A percentile compares a stretch with the other conserved stretches of the same genome.
These are phyloP conservation scores for Leptographium flavum DNA, from an alignment of 2,329 filamentous ascomycete species.

Conservation along the genomic window DNA sequence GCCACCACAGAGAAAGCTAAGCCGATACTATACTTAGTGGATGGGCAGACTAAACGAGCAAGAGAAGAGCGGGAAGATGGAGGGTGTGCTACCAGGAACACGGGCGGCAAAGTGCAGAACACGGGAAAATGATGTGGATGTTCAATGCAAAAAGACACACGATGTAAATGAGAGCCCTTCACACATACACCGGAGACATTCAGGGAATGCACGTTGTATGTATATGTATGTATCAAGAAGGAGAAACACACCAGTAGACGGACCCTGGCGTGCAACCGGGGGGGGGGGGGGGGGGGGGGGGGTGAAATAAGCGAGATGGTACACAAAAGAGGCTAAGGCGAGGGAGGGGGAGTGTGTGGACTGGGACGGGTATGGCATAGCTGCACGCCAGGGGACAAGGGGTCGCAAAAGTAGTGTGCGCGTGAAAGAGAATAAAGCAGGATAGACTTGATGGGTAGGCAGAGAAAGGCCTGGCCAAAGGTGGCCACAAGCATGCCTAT, in stretches of 20 bases:
- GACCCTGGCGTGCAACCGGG: not conserved
- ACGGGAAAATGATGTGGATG: not conserved
- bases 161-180: not conserved
- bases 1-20: not conserved
- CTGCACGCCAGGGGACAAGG: not conserved
- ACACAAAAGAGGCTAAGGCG: not conserved
- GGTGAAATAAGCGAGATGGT: not conserved
- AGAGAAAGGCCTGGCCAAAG: not conserved
- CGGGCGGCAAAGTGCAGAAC: not conserved
- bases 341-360: not conserved
- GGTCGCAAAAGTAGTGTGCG: not conserved
- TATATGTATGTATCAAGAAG: conserved; percentile 5
- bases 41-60: not conserved
- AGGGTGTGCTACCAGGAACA: not conserved
- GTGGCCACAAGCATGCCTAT: too few species aligned
- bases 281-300: not conserved
- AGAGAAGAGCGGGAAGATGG: not conserved
- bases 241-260: not conserved
- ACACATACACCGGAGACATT: not conserved
- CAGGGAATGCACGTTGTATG: conserved; percentile 2
- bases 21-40: not conserved
- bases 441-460: too few species aligned
- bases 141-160: not conserved
- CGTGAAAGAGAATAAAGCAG: not conserved
- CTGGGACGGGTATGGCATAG: conserved; percentile 1